These are phyloP conservation scores for Rosa persica DNA, from an alignment of 306 rosid genomes.

Conservation along the genomic window DNA sequence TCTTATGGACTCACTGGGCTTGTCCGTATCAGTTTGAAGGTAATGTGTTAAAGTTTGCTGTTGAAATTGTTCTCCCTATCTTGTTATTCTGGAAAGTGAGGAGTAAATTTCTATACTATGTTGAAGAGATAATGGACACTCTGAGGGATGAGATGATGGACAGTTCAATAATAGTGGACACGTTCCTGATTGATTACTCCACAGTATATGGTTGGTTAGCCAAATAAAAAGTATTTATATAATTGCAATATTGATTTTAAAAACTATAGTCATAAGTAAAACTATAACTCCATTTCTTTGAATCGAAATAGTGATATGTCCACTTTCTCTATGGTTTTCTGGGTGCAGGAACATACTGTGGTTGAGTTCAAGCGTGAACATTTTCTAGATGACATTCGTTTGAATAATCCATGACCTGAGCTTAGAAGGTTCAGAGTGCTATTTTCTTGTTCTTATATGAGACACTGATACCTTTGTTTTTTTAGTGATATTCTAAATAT, in stretches of 20 bases:
- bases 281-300: constrained; percentile 14
- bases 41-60: too few relatives aligned
- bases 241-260: constrained; percentile 16
- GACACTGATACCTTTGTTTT: too few relatives aligned
- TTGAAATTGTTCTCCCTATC: neutral
- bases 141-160: constrained; percentile 2
- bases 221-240: neutral
- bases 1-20: constrained; percentile 95
- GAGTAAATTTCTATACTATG: neutral
- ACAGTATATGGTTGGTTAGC: constrained; percentile 16
- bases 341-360: constrained; percentile 83
- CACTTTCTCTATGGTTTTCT: constrained; percentile 28
- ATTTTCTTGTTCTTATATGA: constrained; percentile 16
- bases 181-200: constrained; percentile 6
- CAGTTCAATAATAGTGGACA: constrained; percentile 10
- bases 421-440: constrained; percentile 59
- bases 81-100: neutral
- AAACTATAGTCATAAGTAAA: constrained; percentile 7
- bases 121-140: neutral
- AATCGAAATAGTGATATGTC: constrained; percentile 23
- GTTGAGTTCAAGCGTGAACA: constrained; percentile 97
- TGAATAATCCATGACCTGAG: constrained; percentile 98
- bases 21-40: constrained; percentile 92
- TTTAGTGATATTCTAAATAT: too few relatives aligned
- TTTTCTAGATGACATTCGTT: constrained; percentile 93